These are phyloP conservation scores for Cucumis melo DNA, from an alignment of 306 rosid genomes.

Conservation along the genomic window DNA sequence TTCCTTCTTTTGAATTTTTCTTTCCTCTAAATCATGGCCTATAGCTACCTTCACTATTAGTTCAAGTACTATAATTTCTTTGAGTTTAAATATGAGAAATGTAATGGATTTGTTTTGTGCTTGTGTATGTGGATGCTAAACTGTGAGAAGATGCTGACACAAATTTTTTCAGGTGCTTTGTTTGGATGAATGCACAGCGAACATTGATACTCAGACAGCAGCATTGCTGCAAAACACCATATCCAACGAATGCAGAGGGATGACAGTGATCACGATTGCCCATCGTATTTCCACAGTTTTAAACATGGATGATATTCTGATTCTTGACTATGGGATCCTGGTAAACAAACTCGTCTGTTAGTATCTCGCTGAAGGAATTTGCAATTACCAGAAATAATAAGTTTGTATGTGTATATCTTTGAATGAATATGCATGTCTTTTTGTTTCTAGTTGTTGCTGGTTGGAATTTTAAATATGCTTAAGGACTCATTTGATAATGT, in stretches of 20 bases:
- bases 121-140: neutral
- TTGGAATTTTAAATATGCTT: too few species aligned
- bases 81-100: neutral
- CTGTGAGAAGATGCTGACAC: neutral
- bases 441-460: too few species aligned
- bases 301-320: constrained; percentile 60
- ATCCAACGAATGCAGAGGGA: constrained; percentile 63
- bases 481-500: too few species aligned
- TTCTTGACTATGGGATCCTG: constrained; percentile 79
- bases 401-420: neutral
- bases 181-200: constrained; percentile 98
- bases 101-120: neutral
- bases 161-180: constrained; percentile 55
- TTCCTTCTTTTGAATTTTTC: neutral
- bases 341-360: constrained; percentile 22
- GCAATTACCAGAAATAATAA: neutral
- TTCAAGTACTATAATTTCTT: neutral
- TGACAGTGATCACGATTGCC: constrained; percentile 83
- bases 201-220: constrained; percentile 75
- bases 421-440: neutral
- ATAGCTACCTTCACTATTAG: neutral
- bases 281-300: constrained; percentile 84
- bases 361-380: neutral
- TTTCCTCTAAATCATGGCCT: neutral
- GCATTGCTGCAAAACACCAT: constrained; percentile 59